Percentiles rank a stretch among this genome's conserved stretches.
phyloP scores from a whole-genome alignment of 2,329 filamentous ascomycete species.

The Fusarium sp. region DNA sequence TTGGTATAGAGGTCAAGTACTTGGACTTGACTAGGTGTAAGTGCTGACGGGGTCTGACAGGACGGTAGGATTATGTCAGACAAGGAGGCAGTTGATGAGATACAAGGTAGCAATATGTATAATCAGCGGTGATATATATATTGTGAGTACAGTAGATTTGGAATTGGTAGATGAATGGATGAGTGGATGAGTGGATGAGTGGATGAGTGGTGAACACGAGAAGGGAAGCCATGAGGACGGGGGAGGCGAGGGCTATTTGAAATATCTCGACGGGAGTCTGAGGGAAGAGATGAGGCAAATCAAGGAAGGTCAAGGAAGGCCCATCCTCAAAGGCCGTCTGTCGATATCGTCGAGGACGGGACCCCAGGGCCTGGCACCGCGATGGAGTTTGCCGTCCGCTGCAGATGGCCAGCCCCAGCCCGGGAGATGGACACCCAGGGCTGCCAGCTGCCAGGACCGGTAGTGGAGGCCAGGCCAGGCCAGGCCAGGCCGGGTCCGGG shows the following conservation, averaged over 20 bases:
- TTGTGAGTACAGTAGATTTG: slow-evolving; percentile 1
- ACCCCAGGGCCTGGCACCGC: slow-evolving; percentile 13
- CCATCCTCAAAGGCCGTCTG: slow-evolving; percentile 25
- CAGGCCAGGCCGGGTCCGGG: slow-evolving; percentile 13
- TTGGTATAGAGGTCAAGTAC: slow-evolving; percentile 4
- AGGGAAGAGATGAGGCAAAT: slow-evolving; percentile 25
- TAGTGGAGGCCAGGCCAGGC: neutral
- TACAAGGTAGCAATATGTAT: neutral
- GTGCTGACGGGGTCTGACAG: slow-evolving; percentile 7
- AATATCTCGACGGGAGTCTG: slow-evolving; percentile 6
- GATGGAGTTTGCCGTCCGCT: slow-evolving; percentile 1
- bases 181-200: neutral
- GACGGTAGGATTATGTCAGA: slow-evolving; percentile 1
- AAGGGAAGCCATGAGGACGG: slow-evolving; percentile 24
- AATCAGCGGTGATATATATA: slow-evolving; percentile 2
- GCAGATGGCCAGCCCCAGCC: neutral
- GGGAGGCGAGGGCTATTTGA: slow-evolving; percentile 34
- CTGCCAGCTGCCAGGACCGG: neutral
- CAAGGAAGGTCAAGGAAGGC: slow-evolving; percentile 19
- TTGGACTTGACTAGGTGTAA: slow-evolving; percentile 17
- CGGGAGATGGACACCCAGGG: neutral
- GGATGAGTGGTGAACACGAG: neutral
- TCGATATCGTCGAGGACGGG: slow-evolving; percentile 27
- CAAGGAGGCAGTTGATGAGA: neutral
- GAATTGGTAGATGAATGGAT: slow-evolving; percentile 2